Evolutionary conservation across 257 asterid species (phyloP), one percentile per base, ranked within the genome.

Genomic region (Scutellaria baicalensis): DNA sequence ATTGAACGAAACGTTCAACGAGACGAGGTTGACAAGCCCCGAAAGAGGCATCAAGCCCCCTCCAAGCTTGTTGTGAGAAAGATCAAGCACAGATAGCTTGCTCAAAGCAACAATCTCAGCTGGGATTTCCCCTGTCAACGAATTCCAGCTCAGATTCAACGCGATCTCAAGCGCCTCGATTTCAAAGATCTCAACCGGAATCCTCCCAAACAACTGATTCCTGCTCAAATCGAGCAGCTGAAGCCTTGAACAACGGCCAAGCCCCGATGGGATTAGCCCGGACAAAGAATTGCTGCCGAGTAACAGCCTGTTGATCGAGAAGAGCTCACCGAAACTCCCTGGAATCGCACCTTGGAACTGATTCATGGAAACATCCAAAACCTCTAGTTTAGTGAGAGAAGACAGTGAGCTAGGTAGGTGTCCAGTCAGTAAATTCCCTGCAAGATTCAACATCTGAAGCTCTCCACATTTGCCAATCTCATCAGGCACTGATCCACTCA

Each of bases 151-250:
- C 73, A 90, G 75, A 72, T 90, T 90, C 59, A 88, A 64, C 31
- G 95, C 91, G 35, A 90, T 90, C 27, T 88, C 90, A 68, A 90
- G 88, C 18, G 88, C 83, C 67, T 83, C 80, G 17, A 88, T 80
- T 66, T 77, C 64, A 16, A 84, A 90, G 42, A 90, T 81, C 72
- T 88, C 78, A 9, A 62, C 77, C 0, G 95, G 95, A 21, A 90
- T 79, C 63, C 77, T 76, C 20, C 90, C 90, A 0, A 75, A 74
- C n/a, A 90, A 64, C 55, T 61, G 77, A 31, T 90, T 90, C 68
- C 73, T 73, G 83, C 97, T 88, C 40, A 90, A 77, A 73, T 90
- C 97, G 33, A 90, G 89, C 62, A 86, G 77, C 48, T 90, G 92
- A 66, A 90, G 93, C 62, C 88, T 78, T 0, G 85, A 72, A 23